These are phyloP conservation scores for Penicillium argentinense DNA, from an alignment of 495 filamentous ascomycete species.

Conservation along the genomic window DNA sequence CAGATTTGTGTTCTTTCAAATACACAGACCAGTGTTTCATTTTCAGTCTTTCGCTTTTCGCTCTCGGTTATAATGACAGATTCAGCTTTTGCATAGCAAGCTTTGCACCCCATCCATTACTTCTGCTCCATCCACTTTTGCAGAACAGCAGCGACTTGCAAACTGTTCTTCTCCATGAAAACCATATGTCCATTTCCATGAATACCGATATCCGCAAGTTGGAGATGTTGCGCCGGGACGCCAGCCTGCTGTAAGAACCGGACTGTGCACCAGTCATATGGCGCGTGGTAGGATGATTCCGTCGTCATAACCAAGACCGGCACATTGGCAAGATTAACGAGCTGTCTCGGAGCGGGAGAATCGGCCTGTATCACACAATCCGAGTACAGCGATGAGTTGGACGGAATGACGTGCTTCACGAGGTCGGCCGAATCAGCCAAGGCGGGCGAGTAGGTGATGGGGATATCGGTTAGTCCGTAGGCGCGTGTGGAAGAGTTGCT, in stretches of 20 bases:
- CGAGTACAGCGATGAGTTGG: constrained; percentile 16
- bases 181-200: constrained; percentile 60
- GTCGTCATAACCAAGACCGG: constrained; percentile 50
- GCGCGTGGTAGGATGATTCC: constrained; percentile 54
- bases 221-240: constrained; percentile 42
- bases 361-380: constrained; percentile 48
- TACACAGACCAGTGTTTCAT: no score
- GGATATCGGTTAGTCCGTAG: constrained; percentile 50
- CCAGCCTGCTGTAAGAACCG: constrained; percentile 57
- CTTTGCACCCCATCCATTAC: background rate
- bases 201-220: constrained; percentile 47
- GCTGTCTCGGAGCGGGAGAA: constrained; percentile 39
- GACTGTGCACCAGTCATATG: constrained; percentile 58
- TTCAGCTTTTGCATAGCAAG: background rate
- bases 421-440: constrained; percentile 28
- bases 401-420: constrained; percentile 24
- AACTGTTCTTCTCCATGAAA: constrained; percentile 61
- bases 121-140: constrained; percentile 38
- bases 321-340: constrained; percentile 48
- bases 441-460: constrained; percentile 51
- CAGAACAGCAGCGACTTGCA: constrained; percentile 43
- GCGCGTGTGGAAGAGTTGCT: constrained; percentile 23
- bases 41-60: no score
- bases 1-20: no score
- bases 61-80: no score